Evolutionary conservation across 495 filamentous ascomycete species (phyloP).

Genomic region (Hypoxylon lenormandii): DNA sequence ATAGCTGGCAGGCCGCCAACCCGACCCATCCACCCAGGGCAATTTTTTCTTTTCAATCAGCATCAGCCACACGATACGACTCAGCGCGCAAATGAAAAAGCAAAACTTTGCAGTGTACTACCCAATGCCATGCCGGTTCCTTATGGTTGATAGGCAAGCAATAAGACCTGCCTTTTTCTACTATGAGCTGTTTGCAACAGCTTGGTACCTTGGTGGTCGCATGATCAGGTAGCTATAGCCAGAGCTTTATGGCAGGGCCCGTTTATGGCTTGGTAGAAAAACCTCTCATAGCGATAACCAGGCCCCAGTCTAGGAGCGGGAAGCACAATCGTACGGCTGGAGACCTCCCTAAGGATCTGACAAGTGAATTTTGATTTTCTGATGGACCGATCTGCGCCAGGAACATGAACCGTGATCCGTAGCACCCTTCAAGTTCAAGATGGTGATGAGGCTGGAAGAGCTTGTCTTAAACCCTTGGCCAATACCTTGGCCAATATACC

Average conservation of each 20-base stretch:
- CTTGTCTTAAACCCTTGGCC: conserved; percentile 43
- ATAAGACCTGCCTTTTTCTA: conserved; percentile 13
- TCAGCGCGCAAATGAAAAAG: conserved; percentile 44
- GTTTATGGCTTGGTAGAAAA: too few species aligned
- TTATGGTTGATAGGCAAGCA: conserved; percentile 13
- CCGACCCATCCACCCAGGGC: conserved; percentile 36
- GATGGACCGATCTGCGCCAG: conserved; percentile 36
- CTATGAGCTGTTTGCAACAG: conserved; percentile 3
- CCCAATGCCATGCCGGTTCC: conserved; percentile 24
- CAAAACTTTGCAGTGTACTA: conserved; percentile 37
- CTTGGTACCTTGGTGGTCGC: background rate
- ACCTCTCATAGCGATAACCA: conserved; percentile 9
- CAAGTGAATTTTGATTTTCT: conserved; percentile 11
- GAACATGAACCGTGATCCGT: conserved; percentile 39
- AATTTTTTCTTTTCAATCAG: conserved; percentile 37
- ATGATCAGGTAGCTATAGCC: conserved; percentile 6
- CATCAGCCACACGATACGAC: conserved; percentile 47
- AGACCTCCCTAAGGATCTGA: conserved; percentile 16
- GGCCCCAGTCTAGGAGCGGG: conserved; percentile 11
- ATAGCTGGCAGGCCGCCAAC: conserved; percentile 14
- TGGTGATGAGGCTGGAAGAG: conserved; percentile 37
- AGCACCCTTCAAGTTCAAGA: conserved; percentile 37
- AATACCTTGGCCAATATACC: conserved; percentile 26
- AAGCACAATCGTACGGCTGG: conserved; percentile 26
- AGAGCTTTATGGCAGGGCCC: too few species aligned